phyloP scores from a whole-genome alignment of 1,284 basidiomycete species.

The Cutaneotrichosporon dermatis region DNA sequence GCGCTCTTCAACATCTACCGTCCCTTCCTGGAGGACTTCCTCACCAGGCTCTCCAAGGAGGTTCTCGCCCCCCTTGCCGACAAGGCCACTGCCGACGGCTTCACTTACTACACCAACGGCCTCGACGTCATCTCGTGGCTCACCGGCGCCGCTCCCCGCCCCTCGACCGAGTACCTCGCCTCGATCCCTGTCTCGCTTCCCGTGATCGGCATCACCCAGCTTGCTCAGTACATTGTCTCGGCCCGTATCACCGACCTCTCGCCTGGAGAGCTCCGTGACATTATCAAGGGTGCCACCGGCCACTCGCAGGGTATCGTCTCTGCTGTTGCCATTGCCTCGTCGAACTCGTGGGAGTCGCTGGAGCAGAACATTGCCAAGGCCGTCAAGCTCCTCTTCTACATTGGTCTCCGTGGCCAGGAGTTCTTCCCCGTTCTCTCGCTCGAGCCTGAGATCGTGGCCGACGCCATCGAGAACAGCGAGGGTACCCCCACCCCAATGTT shows the following conservation, averaged over 20 bases:
- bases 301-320: slow-evolving; percentile 96
- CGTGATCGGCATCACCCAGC: slow-evolving; percentile 91
- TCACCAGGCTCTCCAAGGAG: slow-evolving; percentile 61
- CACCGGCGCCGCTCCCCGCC: slow-evolving; percentile 62
- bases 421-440: slow-evolving; percentile 90
- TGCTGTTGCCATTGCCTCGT: slow-evolving; percentile 80
- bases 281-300: slow-evolving; percentile 82
- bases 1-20: slow-evolving; percentile 84
- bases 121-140: slow-evolving; percentile 84
- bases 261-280: slow-evolving; percentile 70
- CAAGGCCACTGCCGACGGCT: slow-evolving; percentile 57
- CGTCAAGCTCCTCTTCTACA: slow-evolving; percentile 86
- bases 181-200: slow-evolving; percentile 94
- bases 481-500: slow-evolving; percentile 93
- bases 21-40: slow-evolving; percentile 71
- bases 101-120: slow-evolving; percentile 72
- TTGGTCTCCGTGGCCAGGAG: slow-evolving; percentile 87
- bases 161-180: slow-evolving; percentile 80
- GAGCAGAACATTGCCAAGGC: slow-evolving; percentile 74
- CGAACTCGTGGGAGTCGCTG: slow-evolving; percentile 69
- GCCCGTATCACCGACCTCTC: slow-evolving; percentile 69
- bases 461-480: slow-evolving; percentile 86
- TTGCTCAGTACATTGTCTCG: slow-evolving; percentile 82
- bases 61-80: slow-evolving; percentile 69
- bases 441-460: slow-evolving; percentile 80